These are phyloP conservation scores for Aspergillus olivimuriae DNA, from an alignment of 495 filamentous ascomycete species.

Conservation along the genomic window DNA sequence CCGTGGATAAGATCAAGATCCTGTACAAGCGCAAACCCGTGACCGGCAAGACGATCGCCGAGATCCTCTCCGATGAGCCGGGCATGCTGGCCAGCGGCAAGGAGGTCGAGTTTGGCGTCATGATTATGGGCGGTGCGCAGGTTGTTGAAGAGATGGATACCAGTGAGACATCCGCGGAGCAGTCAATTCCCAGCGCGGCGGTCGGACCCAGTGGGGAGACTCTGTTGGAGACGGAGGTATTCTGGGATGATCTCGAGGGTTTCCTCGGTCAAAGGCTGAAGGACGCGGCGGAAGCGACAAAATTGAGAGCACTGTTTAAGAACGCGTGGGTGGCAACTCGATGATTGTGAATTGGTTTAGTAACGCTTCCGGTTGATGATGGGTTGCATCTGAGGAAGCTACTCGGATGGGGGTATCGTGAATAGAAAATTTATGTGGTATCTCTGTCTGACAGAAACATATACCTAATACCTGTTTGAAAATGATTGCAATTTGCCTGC, in stretches of 20 bases:
- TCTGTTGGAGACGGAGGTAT: slow-evolving; percentile 62
- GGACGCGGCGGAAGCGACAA: slow-evolving; percentile 61
- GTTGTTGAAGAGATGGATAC: slow-evolving; percentile 24
- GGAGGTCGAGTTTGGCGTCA: slow-evolving; percentile 67
- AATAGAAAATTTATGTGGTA: no score
- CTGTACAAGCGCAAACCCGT: slow-evolving; percentile 79
- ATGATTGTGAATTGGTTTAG: no score
- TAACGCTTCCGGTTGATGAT: no score
- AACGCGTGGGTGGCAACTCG: slow-evolving; percentile 52
- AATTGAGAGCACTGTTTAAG: slow-evolving; percentile 60
- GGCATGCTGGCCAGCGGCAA: slow-evolving; percentile 31
- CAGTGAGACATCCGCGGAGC: slow-evolving; percentile 27
- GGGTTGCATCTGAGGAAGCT: no score
- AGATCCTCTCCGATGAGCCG: slow-evolving; percentile 41
- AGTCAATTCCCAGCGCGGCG: slow-evolving; percentile 34
- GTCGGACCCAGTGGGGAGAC: slow-evolving; percentile 50
- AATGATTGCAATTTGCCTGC: no score
- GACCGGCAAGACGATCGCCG: slow-evolving; percentile 48
- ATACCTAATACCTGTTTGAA: no score
- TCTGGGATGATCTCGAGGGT: slow-evolving; percentile 82
- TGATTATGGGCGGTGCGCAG: slow-evolving; percentile 68
- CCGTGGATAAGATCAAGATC: slow-evolving; percentile 70
- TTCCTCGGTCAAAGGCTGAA: slow-evolving; percentile 73
- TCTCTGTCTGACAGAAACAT: no score
- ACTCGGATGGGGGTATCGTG: no score